Evolutionary conservation across 163 green algal species (phyloP).

Genomic region (Chlamydomonas reinhardtii): DNA sequence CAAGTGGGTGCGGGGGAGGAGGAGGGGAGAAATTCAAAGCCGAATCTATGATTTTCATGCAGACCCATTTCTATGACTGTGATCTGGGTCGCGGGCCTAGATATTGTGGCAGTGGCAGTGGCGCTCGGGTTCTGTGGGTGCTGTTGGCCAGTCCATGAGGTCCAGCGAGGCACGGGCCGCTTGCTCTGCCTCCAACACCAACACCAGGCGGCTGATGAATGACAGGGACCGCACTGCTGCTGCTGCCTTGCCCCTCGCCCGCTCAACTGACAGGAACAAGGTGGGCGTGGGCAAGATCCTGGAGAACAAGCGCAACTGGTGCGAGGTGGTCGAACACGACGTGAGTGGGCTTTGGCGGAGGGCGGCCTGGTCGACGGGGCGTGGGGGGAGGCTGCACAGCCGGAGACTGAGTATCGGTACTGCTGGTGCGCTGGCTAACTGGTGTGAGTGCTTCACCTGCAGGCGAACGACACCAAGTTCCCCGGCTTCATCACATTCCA

Average conservation of each 20-base stretch:
- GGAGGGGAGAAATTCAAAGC: neutral
- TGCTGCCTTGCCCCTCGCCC: neutral
- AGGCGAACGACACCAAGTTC: neutral
- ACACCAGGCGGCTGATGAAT: neutral
- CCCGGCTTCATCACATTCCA: neutral
- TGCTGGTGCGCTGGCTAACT: neutral
- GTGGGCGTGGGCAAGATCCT: neutral
- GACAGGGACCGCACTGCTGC: neutral
- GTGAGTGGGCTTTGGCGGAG: neutral
- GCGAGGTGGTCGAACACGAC: neutral
- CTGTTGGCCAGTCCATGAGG: no score
- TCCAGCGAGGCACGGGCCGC: no score
- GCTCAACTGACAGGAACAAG: neutral
- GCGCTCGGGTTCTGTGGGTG: no score
- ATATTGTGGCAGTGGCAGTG: neutral
- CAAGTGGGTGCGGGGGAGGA: neutral
- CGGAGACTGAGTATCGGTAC: no score
- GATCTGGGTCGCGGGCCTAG: neutral
- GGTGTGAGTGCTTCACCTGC: neutral
- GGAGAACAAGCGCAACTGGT: constrained; percentile 33
- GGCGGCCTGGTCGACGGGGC: neutral
- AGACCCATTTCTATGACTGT: no score
- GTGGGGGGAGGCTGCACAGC: neutral
- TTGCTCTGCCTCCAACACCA: no score
- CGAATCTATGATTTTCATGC: no score